Conservation (phyloP, 2,329 filamentous ascomycete genomes). For the Stachybotrys chlorohalonatus region DNA sequence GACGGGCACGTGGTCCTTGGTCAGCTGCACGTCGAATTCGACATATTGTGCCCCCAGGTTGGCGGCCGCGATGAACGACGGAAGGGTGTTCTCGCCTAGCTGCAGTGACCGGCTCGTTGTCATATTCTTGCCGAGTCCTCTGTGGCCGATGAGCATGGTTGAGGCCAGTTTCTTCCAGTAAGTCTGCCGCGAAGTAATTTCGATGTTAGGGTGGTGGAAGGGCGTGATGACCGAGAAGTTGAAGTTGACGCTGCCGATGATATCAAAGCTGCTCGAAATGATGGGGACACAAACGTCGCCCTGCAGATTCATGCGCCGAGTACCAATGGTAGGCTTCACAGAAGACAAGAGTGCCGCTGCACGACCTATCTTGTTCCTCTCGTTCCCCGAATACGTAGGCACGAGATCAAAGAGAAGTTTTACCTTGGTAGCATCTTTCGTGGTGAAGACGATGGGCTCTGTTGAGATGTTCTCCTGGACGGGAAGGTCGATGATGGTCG, state of each 20-base stretch:
- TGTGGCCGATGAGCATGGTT: slow-evolving; percentile 70
- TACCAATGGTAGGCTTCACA: slow-evolving; percentile 73
- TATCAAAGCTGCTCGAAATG: slow-evolving; percentile 72
- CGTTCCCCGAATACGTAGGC: slow-evolving; percentile 84
- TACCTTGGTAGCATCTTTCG: slow-evolving; percentile 68
- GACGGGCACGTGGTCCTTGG: slow-evolving; percentile 96
- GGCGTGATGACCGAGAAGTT: slow-evolving; percentile 94
- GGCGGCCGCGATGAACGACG: slow-evolving; percentile 91
- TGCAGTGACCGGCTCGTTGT: slow-evolving; percentile 78
- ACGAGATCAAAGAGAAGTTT: slow-evolving; percentile 92
- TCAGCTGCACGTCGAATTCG: slow-evolving; percentile 85
- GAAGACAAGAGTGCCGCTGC: slow-evolving; percentile 82
- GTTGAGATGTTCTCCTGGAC: slow-evolving; percentile 91
- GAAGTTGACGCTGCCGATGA: slow-evolving; percentile 93
- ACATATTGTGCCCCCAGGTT: slow-evolving; percentile 77
- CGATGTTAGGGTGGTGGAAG: slow-evolving; percentile 90
- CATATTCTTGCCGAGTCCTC: slow-evolving; percentile 83
- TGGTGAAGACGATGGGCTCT: slow-evolving; percentile 84
- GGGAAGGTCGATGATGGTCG: slow-evolving; percentile 82
- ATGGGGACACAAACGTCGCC: slow-evolving; percentile 91
- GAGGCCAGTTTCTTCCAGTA: slow-evolving; percentile 93
- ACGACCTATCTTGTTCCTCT: slow-evolving; percentile 82
- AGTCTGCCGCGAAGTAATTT: slow-evolving; percentile 79
- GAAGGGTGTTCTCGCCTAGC: slow-evolving; percentile 90
- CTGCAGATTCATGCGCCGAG: slow-evolving; percentile 83